phyloP scores from a whole-genome alignment of 2,329 filamentous ascomycete genomes.

The Colletotrichum musicola region DNA sequence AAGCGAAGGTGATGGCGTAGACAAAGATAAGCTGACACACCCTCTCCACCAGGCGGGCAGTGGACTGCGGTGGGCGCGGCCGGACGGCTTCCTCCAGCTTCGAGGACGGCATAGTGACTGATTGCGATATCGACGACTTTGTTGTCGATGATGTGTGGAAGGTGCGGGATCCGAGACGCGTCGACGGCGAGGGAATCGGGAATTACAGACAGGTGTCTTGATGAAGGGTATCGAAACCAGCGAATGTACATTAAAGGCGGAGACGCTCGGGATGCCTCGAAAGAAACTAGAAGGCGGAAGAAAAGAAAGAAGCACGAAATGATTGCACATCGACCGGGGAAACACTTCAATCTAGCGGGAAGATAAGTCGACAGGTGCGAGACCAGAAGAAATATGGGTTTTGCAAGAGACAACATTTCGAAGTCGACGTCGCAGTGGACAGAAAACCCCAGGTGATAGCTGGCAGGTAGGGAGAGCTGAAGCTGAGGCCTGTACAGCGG shows the following conservation, averaged over 20 bases:
- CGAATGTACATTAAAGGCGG: slow-evolving; percentile 4
- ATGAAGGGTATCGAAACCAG: slow-evolving; percentile 5
- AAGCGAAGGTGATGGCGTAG: slow-evolving; percentile 35
- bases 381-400: slow-evolving; percentile 17
- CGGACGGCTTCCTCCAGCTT: slow-evolving; percentile 29
- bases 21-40: slow-evolving; percentile 36
- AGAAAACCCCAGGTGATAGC: not conserved
- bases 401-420: not conserved
- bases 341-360: not conserved
- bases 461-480: not conserved
- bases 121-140: not conserved
- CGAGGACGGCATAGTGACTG: slow-evolving; percentile 19
- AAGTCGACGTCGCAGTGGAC: slow-evolving; percentile 10
- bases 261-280: slow-evolving; percentile 5
- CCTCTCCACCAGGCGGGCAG: slow-evolving; percentile 22
- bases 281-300: not conserved
- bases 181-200: not conserved
- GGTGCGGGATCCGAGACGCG: not conserved
- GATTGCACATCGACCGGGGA: slow-evolving; percentile 11
- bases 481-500: slow-evolving; percentile 8
- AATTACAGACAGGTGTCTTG: slow-evolving; percentile 1
- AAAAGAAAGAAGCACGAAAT: slow-evolving; percentile 12
- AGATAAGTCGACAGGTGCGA: not conserved
- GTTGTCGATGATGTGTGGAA: slow-evolving; percentile 5
- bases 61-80: slow-evolving; percentile 32